Evolutionary conservation across 306 rosid genomes (phyloP), one percentile per base, ranked within the genome.

Genomic region (Hippophae rhamnoides): DNA sequence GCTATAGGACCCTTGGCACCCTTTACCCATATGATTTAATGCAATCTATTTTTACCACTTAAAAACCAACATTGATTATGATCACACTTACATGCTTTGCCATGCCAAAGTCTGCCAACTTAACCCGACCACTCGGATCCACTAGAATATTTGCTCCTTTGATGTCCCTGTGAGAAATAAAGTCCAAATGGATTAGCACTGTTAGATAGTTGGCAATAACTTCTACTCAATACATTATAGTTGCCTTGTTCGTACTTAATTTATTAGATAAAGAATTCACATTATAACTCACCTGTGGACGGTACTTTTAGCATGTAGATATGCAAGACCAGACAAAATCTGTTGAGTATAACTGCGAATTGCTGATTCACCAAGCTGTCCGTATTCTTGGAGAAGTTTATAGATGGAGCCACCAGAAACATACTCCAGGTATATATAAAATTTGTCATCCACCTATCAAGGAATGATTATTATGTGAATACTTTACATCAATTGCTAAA

Each of bases 21-120:
- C 58, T 49, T 74, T 41, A 10, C 5, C 13, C 13, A 4, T 18
- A 6, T 12, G 7, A 48, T 48, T 10, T 7, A 48, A 48, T 12
- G 52, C 52, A 63, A 23, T 5, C 72, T 60, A 13, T 45, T 60
- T 66, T 62, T 58, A 67, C 65, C 57, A 25, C 27, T 57, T 48
- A 64, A 57, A 62, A 43, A 74, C 18, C 44, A 68, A 61, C 48
- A 23, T 5, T 27, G 31, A 60, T 38, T 53, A 63, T 76, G 67
- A 50, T 62, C 26, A 56, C 18, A 61, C 94, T 88, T 86, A 92
- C 99, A 83, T 92, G 99, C 76, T 92, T 92, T 59, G 99, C 99
- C 99, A 93, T 93, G 80, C 99, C 97, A 82, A 93, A 93, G 75
- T 93, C 99, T 51, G 94, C 99, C 82, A 93, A 74, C 78, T 88